Evolutionary conservation across 805 yeast genomes (phyloP), one percentile per base, ranked within the genome.

Genomic region (Lipomyces yamanashiensis): DNA sequence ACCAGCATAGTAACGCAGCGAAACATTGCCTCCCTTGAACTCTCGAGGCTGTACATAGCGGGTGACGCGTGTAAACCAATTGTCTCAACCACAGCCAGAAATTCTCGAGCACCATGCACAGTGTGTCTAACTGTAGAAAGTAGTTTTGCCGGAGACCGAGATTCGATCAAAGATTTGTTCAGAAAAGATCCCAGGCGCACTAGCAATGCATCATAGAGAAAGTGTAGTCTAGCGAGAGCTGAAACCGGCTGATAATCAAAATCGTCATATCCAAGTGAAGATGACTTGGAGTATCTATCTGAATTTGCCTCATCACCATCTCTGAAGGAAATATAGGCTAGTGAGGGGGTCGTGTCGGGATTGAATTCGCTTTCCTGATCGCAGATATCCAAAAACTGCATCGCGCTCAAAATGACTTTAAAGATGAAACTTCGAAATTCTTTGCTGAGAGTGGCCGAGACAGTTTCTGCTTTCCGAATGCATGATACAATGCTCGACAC

Each of bases 91-190:
- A 74, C 74, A 0, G 74, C 73, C 34, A 78, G 70, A 23, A 78
- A 71, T 66, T 78, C 80, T 23, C 80, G 73, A 50, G 78, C 75
- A 1, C 78, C 77, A 21, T 76, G 73, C 75, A 77, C 77, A 44
- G 78, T 72, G 59, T 74, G 77, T 12, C 79, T 71, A 5, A 80
- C 76, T 54, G 73, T 72, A 54, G 71, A 64, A 41, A 78, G 72
- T 34, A 78, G 70, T 56, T 72, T 53, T 2, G 66, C 51, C 23
- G 69, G 66, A 15, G 64, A 15, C 19, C 61, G 60, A 9, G 52
- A 9, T n/a, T 61, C 67, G 13, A 67, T 39, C 12, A 70, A 54
- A 54, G 70, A 61, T 21, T 74, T 70, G 57, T 73, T 74, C 37
- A 75, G 63, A 61, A 76, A 77, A 7, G 72, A 65, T 39, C 74